Conservation (phyloP, 164 flowering plant species). For the Aristolochia contorta region DNA sequence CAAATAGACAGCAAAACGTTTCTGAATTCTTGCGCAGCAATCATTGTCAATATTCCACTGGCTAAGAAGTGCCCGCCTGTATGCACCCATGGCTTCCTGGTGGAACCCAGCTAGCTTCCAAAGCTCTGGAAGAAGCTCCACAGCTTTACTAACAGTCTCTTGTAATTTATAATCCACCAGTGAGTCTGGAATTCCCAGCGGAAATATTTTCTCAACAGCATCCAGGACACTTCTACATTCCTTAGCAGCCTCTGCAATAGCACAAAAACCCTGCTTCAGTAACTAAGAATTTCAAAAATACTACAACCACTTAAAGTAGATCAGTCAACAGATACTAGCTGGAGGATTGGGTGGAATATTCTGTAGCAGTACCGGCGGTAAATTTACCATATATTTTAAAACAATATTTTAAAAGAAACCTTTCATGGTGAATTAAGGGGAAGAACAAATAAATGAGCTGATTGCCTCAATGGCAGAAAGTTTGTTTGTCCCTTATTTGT, state of each 20-base stretch:
- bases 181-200: slow-evolving; percentile 56
- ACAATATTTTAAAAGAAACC: too few species aligned
- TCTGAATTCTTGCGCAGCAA: slow-evolving; percentile 78
- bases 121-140: slow-evolving; percentile 95
- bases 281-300: slow-evolving; percentile 1
- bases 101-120: slow-evolving; percentile 73
- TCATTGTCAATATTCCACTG: slow-evolving; percentile 87
- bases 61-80: slow-evolving; percentile 77
- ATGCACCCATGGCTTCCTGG: slow-evolving; percentile 75
- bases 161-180: slow-evolving; percentile 72
- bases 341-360: too few species aligned
- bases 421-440: too few species aligned
- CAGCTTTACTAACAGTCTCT: slow-evolving; percentile 81
- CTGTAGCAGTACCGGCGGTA: too few species aligned
- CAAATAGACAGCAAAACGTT: slow-evolving; percentile 69
- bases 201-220: slow-evolving; percentile 83
- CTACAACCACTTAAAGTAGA: too few species aligned
- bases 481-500: too few species aligned
- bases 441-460: too few species aligned
- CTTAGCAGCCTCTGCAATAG: slow-evolving; percentile 76
- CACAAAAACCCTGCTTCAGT: slow-evolving; percentile 14
- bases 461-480: too few species aligned
- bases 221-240: slow-evolving; percentile 87
- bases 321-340: too few species aligned
- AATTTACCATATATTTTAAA: too few species aligned